Base-by-base conservation (phyloP, 371 early-diverging fungal genomes). In the Circinella minor region DNA sequence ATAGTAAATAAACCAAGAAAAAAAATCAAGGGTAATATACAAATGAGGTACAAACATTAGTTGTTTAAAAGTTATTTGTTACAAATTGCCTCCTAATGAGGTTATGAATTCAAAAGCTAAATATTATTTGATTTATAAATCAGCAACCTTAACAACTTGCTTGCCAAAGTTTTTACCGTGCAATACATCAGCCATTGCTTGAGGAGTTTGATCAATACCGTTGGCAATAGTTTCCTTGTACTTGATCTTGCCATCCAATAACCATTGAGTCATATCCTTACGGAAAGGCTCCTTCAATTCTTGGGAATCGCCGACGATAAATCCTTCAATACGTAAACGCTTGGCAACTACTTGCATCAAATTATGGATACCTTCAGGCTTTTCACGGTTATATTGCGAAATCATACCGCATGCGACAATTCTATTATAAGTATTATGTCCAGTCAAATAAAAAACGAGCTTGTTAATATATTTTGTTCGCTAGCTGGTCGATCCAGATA, bases 81-180 rank as follows among this genome's bases (percentile, higher is more conserved):
- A 27, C 27, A 27, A 27, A 1, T 27, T 27, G 2, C 2, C 27
- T 27, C 27, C 27, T 27, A 27, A 27, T 27, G 27, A 27, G 27
- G 27, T 2, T 27, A 2, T 27, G 27, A 27, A 27, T 27, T 27
- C 27, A 27, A 27, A 27, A 27, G 2, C 27, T 27, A 27, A 27
- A 27, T 27, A 27, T 27, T 3, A 43, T 39, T 6, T 18, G 27
- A 18, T 46, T 77, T 81, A 81, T 61, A 77, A 64, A 59, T 82
- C 79, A 37, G 84, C 85, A 74, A 91, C 88, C 78, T 92, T 89
- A 73, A 96, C 85, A 36, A 94, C 75, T 79, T 89, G 86, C 87
- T 96, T 96, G 68, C 96, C 96, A 69, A 89, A 89, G 84, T 95
- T 95, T n/a, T 77, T 84, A 51, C 95, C 95, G 63, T 88, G 86